Conservation (phyloP, 176 grass and related monocot species). For the Ampelocalamus luodianensis region DNA sequence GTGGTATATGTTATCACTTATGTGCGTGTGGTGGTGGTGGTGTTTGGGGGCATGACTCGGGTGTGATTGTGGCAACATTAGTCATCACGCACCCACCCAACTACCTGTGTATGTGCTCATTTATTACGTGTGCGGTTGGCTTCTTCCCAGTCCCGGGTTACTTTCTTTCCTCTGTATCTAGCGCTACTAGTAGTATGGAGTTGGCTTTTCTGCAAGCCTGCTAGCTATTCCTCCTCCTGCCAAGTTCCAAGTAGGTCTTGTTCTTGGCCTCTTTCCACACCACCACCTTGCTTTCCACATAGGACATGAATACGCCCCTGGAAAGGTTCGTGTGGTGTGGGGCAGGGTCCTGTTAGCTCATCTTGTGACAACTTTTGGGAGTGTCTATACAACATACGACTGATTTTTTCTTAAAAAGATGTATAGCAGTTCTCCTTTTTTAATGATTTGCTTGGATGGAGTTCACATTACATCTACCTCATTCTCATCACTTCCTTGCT, state of each 20-base stretch:
- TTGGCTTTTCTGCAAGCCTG: background rate
- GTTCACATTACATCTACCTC: conserved; percentile 12
- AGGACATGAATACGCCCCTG: conserved; percentile 32
- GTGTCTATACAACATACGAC: no score
- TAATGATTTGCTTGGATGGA: conserved; percentile 9
- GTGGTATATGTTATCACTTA: no score
- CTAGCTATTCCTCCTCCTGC: background rate
- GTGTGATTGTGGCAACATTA: conserved; percentile 18
- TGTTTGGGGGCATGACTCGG: no score
- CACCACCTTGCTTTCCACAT: conserved; percentile 44
- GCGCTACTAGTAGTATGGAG: background rate
- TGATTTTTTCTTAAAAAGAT: no score
- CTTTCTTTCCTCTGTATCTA: conserved; percentile 38
- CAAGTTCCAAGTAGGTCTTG: conserved; percentile 31
- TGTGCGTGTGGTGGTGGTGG: no score
- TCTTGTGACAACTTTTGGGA: conserved; percentile 16
- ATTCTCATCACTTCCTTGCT: conserved; percentile 31
- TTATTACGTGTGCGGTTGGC: conserved; percentile 39
- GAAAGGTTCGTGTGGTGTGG: conserved; percentile 27
- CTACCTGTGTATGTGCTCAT: conserved; percentile 1
- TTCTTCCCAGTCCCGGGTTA: conserved; percentile 22
- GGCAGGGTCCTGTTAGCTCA: conserved; percentile 25
- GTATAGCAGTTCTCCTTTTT: no score
- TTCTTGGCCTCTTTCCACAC: conserved; percentile 36
- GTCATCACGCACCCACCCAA: conserved; percentile 36